Evolutionary conservation across 495 filamentous ascomycete species (phyloP), one percentile per base, ranked within the genome.

Genomic region (Penicillium samsonianum): DNA sequence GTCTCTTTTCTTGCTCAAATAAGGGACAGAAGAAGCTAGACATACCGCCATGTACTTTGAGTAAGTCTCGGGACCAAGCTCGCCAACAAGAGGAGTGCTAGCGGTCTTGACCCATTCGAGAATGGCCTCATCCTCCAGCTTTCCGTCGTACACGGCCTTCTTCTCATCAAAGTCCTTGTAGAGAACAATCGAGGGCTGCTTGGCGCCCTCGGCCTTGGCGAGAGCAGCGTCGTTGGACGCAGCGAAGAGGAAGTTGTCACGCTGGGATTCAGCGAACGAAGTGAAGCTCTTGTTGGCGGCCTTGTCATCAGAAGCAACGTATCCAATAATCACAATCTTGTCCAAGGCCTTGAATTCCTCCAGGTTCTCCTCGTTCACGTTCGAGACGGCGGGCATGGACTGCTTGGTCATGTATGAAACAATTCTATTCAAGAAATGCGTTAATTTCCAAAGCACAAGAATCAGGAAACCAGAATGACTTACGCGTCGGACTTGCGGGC

Each of bases 381-480:
- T 70, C 2, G 93, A 96, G 52, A 99, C 92, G 50, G 94, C 90
- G 30, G 94, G 94, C 53, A 99, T 85, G 19, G 89, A 88, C 79
- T 99, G 95, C 82, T 99, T 99, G 70, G 88, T 89, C 94, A 99
- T 99, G 81, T 96, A 98, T 23, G 94, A 98, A 38, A 95, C 87
- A 73, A 98, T 96, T 45, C 90, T 94, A 50, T 19, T 38, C 12
- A 47, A 4, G 20, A 55, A 44, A 49, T 33, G 42, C 44, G 53
- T 80, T 63, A 82, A 71, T 52, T 19, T 12, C 3, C 10, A 26
- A 20, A 8, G 16, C 9, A 25, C 19, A 31, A 20, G 11, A 14
- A 22, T 12, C 16, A 5, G 4, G 10, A 5, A 19, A 35, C 14
- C 23, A 37, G 3, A 41, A 45, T 11, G 44, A 85, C 90, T 78